Conservation (phyloP, 2,329 filamentous ascomycete genomes). For the Metarhizium guizhouense region DNA sequence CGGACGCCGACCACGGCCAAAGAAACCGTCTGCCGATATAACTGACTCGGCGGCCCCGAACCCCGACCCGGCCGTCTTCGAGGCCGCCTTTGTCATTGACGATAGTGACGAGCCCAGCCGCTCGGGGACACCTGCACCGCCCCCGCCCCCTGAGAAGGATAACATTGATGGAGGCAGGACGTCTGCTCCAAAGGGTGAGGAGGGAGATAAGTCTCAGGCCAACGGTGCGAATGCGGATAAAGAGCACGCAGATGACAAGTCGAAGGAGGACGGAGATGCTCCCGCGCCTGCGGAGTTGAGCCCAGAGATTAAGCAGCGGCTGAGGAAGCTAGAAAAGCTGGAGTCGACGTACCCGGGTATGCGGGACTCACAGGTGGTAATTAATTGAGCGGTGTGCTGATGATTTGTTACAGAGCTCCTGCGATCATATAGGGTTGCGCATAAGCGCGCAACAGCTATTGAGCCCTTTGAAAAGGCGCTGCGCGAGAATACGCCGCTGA, state of each 20-base stretch:
- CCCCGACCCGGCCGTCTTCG: constrained; percentile 81
- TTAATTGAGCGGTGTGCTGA: not conserved
- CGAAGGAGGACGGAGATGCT: constrained; percentile 4
- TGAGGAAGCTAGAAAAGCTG: constrained; percentile 83
- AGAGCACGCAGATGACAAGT: constrained; percentile 8
- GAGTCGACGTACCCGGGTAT: constrained; percentile 79
- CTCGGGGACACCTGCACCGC: constrained; percentile 46
- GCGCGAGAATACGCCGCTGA: constrained; percentile 85
- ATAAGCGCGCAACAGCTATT: constrained; percentile 76
- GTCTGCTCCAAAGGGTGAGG: constrained; percentile 8
- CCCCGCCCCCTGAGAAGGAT: constrained; percentile 26
- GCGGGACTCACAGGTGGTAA: constrained; percentile 8
- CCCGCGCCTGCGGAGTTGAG: constrained; percentile 46
- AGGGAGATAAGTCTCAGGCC: constrained; percentile 15
- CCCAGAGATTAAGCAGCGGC: constrained; percentile 62
- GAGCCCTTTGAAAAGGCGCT: constrained; percentile 89
- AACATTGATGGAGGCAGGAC: constrained; percentile 11
- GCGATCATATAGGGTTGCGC: constrained; percentile 84
- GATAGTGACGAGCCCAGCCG: constrained; percentile 65
- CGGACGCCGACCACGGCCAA: constrained; percentile 25
- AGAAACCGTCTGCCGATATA: constrained; percentile 27
- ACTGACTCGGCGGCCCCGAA: constrained; percentile 35
- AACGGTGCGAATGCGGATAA: constrained; percentile 12
- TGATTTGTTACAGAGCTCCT: constrained; percentile 56
- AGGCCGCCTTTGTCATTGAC: constrained; percentile 77